phyloP scores from a whole-genome alignment of 164 flowering plant species.

The Vitis rupestris region DNA sequence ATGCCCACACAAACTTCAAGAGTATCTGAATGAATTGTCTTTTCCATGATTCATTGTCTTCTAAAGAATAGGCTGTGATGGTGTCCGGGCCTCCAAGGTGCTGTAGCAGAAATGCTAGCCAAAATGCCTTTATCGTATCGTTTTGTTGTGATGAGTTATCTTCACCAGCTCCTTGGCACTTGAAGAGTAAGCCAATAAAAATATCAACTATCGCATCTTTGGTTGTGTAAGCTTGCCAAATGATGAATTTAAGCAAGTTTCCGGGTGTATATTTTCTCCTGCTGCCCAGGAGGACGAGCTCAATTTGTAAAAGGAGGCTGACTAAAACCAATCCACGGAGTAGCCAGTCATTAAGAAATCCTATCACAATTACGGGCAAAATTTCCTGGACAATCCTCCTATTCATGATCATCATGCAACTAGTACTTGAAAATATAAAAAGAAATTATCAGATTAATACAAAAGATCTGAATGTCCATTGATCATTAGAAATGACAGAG shows the following conservation, averaged over 20 bases:
- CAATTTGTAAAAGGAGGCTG: conserved; percentile 29
- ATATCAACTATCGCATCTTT: conserved; percentile 33
- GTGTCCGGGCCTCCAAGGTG: conserved; percentile 5
- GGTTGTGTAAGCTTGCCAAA: conserved; percentile 35
- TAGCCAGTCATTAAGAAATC: conserved; percentile 27
- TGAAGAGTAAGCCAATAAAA: conserved; percentile 18
- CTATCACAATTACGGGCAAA: not conserved
- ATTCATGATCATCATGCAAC: no score
- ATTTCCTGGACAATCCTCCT: no score
- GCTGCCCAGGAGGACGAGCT: conserved; percentile 20
- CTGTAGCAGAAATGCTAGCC: not conserved
- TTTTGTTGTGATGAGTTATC: not conserved
- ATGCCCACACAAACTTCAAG: not conserved
- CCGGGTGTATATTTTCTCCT: not conserved
- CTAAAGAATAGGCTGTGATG: conserved; percentile 2
- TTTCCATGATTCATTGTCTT: conserved; percentile 5
- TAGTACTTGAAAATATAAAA: no score
- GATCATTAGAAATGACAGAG: no score
- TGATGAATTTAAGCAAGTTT: conserved; percentile 6
- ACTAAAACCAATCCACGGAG: conserved; percentile 14
- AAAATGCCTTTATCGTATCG: not conserved
- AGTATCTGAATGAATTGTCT: not conserved
- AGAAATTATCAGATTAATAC: no score
- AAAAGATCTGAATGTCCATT: no score
- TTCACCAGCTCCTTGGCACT: not conserved